Base-by-base conservation (phyloP, 1,284 basidiomycete species). In the Rhodotorula sp. region DNA sequence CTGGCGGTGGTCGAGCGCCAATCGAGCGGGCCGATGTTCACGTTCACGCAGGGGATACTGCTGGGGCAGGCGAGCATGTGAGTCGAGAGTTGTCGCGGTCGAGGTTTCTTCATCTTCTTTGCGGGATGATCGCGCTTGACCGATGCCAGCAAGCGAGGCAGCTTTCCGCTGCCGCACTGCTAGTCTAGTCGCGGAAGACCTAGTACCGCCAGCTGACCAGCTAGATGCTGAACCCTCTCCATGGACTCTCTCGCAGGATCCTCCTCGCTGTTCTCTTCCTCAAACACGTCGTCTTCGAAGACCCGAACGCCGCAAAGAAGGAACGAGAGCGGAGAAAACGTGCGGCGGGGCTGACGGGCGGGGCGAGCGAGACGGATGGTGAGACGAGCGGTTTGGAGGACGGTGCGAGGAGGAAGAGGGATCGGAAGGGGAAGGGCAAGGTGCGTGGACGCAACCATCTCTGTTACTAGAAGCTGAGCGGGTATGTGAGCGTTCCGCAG, bases 231-330 rank as follows among this genome's bases (percentile, higher is more conserved):
- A 20, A 1, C 2, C 3, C 51, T 4, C 13, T 13, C 29, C n/a
- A n/a, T n/a, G n/a, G n/a, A n/a, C 24, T 4, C 4, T 10, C 24
- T 2, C 27, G 32, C 67, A 79, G 78, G 66, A 67, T 80, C 55
- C 47, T 81, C 34, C 78, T 84, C 36, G 77, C 79, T 22, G 76
- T 82, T 55, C 71, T 83, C 30, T 83, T 84, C 69, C 79, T 86
- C 54, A 82, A 84, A 57, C 85, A 84, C 78, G 81, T 85, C 75
- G 82, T 85, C 58, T 85, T 86, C 72, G 83, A 84, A 55, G 80
- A 82, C 48, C 72, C 77, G 1, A 67, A 66, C 15, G 48, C 53
- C 9, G 72, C 71, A 6, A 44, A 61, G n/a, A 30, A 27, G 11
- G 60, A 46, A 27, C 24, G 55, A 34, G 61, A 49, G 15, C 52